Evolutionary conservation across 2,329 filamentous ascomycete genomes (phyloP).

Genomic region (Hirsutella minnesotensis): DNA sequence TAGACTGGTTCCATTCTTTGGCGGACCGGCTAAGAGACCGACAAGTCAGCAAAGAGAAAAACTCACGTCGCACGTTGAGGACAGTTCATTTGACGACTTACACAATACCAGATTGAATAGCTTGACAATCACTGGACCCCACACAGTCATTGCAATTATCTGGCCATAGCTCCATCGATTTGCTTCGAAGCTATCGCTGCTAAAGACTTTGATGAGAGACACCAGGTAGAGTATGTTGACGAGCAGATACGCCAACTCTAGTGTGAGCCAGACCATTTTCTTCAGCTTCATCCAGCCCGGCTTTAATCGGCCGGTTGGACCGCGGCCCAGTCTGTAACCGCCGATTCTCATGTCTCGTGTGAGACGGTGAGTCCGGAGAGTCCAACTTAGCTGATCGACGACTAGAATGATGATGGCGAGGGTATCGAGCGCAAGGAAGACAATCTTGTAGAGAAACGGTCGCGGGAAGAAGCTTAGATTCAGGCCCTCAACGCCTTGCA

Average conservation of each 20-base stretch:
- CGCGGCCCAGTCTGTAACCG: slow-evolving; percentile 18
- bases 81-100: too few relatives aligned
- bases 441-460: slow-evolving; percentile 24
- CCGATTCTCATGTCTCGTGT: slow-evolving; percentile 19
- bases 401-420: slow-evolving; percentile 22
- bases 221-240: slow-evolving; percentile 26
- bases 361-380: slow-evolving; percentile 20
- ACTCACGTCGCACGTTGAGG: too few relatives aligned
- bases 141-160: slow-evolving; percentile 26
- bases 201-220: slow-evolving; percentile 23
- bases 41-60: not conserved
- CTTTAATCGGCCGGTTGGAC: slow-evolving; percentile 16
- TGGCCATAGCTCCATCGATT: slow-evolving; percentile 25
- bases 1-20: slow-evolving; percentile 21
- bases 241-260: slow-evolving; percentile 24
- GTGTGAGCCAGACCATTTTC: slow-evolving; percentile 20
- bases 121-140: slow-evolving; percentile 27
- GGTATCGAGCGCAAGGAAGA: slow-evolving; percentile 23
- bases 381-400: slow-evolving; percentile 23
- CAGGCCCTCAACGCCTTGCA: slow-evolving; percentile 19
- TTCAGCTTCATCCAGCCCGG: slow-evolving; percentile 16
- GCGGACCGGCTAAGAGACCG: slow-evolving; percentile 19
- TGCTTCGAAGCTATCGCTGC: slow-evolving; percentile 20
- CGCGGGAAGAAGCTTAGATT: slow-evolving; percentile 24
- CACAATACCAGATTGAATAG: slow-evolving; percentile 25